Conservation (phyloP, 441 rosid species). For the Croton setiger region DNA sequence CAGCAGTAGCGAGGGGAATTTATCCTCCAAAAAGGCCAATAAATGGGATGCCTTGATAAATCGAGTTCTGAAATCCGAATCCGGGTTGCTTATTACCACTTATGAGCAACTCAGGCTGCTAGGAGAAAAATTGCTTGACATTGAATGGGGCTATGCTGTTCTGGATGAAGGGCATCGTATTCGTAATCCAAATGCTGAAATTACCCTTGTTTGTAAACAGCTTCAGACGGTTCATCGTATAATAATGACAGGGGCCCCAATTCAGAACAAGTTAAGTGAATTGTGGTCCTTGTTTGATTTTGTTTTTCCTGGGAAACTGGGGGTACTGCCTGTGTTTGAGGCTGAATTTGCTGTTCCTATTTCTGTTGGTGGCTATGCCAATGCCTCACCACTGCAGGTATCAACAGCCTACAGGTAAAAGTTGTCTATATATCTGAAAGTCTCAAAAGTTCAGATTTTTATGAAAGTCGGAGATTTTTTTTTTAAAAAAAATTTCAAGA, state of each 20-base stretch:
- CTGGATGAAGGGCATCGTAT: conserved; percentile 97
- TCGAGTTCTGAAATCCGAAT: conserved; percentile 65
- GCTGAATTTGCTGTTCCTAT: conserved; percentile 96
- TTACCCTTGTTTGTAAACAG: conserved; percentile 91
- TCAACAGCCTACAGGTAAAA: conserved; percentile 88
- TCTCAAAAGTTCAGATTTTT: conserved; percentile 7
- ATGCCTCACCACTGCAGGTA: conserved; percentile 97
- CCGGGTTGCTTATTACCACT: conserved; percentile 84
- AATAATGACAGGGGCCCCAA: conserved; percentile 97
- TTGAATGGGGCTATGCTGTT: conserved; percentile 95
- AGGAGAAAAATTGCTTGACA: conserved; percentile 77
- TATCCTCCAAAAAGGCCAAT: conserved; percentile 43
- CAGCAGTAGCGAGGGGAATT: conserved; percentile 52
- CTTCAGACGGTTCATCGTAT: conserved; percentile 91
- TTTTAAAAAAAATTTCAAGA: neutral
- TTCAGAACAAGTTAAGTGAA: conserved; percentile 89
- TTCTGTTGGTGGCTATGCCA: conserved; percentile 96
- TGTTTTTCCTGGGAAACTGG: conserved; percentile 96
- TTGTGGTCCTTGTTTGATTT: conserved; percentile 97
- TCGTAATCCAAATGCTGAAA: conserved; percentile 90
- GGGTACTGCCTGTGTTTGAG: conserved; percentile 93
- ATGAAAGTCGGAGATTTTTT: neutral
- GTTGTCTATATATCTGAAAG: conserved; percentile 18
- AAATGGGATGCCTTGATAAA: conserved; percentile 85
- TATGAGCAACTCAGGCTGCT: conserved; percentile 88